Percentiles rank a stretch among this genome's conserved stretches.
Evolutionary conservation across 495 filamentous ascomycete species (phyloP).

Genomic region (Neurospora discreta): DNA sequence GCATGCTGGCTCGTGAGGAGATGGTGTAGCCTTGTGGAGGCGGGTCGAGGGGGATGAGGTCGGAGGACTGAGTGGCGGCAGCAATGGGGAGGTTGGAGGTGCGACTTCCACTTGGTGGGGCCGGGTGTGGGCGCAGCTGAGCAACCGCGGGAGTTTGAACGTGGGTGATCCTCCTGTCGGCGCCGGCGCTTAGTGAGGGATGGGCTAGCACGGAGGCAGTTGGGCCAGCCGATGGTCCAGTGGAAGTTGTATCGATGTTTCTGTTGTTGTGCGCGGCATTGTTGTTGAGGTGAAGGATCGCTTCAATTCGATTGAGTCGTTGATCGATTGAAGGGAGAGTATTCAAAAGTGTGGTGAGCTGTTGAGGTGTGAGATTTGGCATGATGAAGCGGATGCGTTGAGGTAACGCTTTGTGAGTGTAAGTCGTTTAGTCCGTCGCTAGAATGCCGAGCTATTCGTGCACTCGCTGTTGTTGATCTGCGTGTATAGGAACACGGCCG

Average conservation of each 20-base stretch:
- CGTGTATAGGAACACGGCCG: not conserved
- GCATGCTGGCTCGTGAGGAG: slow-evolving; percentile 22
- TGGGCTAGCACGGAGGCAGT: not conserved
- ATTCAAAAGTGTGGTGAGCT: slow-evolving; percentile 17
- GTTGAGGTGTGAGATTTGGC: slow-evolving; percentile 8
- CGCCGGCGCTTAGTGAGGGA: not conserved
- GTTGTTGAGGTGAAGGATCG: slow-evolving; percentile 5
- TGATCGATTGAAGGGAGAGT: slow-evolving; percentile 24
- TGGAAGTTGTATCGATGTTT: not conserved
- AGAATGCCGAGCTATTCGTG: not conserved
- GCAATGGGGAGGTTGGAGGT: slow-evolving; percentile 1
- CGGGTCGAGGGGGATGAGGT: slow-evolving; percentile 20
- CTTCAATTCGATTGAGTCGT: slow-evolving; percentile 24
- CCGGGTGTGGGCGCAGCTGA: not conserved
- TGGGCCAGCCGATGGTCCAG: not conserved
- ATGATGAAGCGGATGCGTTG: not conserved
- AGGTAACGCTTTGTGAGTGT: not conserved
- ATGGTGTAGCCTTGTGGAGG: slow-evolving; percentile 23
- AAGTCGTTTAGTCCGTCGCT: not conserved
- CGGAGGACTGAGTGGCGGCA: slow-evolving; percentile 1
- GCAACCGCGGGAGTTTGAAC: not conserved
- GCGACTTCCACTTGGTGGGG: not conserved
- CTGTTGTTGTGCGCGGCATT: not conserved
- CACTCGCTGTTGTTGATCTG: not conserved
- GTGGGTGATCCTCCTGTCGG: not conserved